These are phyloP conservation scores for Prunus campanulata DNA, from an alignment of 306 rosid genomes.

Conservation along the genomic window DNA sequence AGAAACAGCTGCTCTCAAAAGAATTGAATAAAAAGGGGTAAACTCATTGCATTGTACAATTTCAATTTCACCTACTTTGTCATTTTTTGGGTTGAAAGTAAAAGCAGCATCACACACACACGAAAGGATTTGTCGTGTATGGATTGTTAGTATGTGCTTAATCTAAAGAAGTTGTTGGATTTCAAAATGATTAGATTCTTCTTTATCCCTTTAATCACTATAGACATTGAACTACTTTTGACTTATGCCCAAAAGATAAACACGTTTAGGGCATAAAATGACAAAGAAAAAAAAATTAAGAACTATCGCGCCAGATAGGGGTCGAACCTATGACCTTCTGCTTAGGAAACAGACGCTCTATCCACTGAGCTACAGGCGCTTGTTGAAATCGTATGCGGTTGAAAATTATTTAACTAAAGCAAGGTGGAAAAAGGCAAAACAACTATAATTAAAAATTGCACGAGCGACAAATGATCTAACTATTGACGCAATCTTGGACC, in stretches of 20 bases:
- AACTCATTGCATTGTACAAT: background rate
- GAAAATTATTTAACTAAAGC: accelerated
- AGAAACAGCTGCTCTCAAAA: background rate
- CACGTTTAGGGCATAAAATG: background rate
- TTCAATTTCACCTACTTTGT: background rate
- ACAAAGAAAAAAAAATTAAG: background rate
- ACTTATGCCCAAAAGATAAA: background rate
- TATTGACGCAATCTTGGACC: too few species aligned
- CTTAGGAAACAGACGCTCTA: slow-evolving; percentile 96
- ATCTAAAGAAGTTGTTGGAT: background rate
- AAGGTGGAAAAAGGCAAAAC: background rate
- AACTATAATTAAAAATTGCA: background rate
- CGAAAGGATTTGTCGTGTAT: background rate
- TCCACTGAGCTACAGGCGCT: slow-evolving; percentile 96
- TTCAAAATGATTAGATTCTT: background rate
- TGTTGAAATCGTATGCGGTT: accelerated
- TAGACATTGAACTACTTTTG: too few species aligned
- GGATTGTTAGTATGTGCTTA: background rate
- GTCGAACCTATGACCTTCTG: slow-evolving; percentile 95
- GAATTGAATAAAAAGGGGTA: background rate
- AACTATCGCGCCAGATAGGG: slow-evolving; percentile 74
- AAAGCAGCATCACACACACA: slow-evolving; percentile 2
- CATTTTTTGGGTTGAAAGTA: slow-evolving; percentile 4
- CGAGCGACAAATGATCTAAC: too few species aligned
- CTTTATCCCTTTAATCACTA: background rate